Evolutionary conservation across 148 eudicot genomes (phyloP), one percentile per base, ranked within the genome.

Genomic region (Gaultheria prostrata): DNA sequence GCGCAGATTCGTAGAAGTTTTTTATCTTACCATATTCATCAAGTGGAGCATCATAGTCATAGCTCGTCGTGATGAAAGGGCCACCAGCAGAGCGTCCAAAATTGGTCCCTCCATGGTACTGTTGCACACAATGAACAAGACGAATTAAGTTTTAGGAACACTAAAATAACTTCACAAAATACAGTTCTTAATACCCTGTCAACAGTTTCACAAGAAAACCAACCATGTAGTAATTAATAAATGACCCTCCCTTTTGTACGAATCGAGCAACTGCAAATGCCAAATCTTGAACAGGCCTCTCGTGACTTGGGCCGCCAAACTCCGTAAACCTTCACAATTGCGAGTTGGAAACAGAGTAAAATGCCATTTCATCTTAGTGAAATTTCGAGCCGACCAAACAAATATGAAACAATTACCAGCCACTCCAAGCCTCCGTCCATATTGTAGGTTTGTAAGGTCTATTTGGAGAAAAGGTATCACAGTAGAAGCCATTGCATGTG

Each of bases 381-480:
- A 14, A 11, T 35, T 61, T 32, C 26, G 21, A 21, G 59, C 50
- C 15, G 21, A 83, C 53, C 43, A 54, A 35, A 59, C 49, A 50
- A 69, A 79, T 39, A 4, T 12, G 20, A 3, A 32, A 61, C 6
- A 59, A 73, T 78, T 91, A 95, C 98, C 98, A 95, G 84, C 98
- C 98, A 88, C 87, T 95, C 98, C 98, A 95, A 78, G 98, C 94
- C 85, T 95, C 98, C 10, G 98, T 93, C 98, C 98, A 95, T 77
- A 95, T 88, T 77, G 87, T 89, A 15, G 98, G 98, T 85, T 95
- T 95, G 83, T 92, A 93, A 50, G 93, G 92, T 84, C 78, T 90
- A 85, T 95, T 95, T 39, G 98, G 97, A 74, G 90, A 82, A 87
- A 95, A 95, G 45, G 86, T 78, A 85, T 95, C 93, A 80, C 98